Evolutionary conservation across 2,329 filamentous ascomycete genomes (phyloP), one percentile per base, ranked within the genome.

Genomic region (Cladorrhinum sp.): DNA sequence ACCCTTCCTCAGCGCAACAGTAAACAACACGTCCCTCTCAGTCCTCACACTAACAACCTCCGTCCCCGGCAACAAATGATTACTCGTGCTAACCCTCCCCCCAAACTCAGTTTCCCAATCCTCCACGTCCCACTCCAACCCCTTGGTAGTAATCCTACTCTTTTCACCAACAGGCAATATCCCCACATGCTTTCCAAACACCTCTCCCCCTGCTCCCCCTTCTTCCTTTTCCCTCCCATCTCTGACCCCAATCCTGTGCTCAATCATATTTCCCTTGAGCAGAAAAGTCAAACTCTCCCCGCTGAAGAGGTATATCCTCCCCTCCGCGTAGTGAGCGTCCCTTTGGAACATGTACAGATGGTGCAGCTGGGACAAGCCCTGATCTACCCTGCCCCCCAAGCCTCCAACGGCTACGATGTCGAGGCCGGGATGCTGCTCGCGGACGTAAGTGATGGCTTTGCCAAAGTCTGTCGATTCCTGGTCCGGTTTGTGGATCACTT

Each of bases 401-500:
- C 93, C 92, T 46, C 94, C 93, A 6, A 97, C 77, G 39, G 90
- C 86, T 12, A 96, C 80, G n/a, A 96, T 86, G 69, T 94, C 83
- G 55, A 82, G 71, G 4, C 63, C 26, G 21, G 28, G 26, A 50
- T 50, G 54, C 7, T 73, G 67, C 2, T 69, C 67, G 53, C 82
- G 82, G 64, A 86, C 81, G 75, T 82, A 88, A 66, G 74, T 80
- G 67, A 89, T 83, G 68, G 86, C 91, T 78, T 99, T 99, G 68
- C 84, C 87, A 68, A 98, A 96, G 74, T 99, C 95, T 26, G 95
- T 96, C 20, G 88, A 89, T 68, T 96, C 85, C 74, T 98, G 91
- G 71, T 96, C 91, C n/a, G 80, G 73, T 65, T 94, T 86, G 67
- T 86, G 78, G 65, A 91, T 81, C 57, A 98, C 80, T 16, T 36